Percentiles rank a stretch among this genome's conserved stretches.
These are phyloP conservation scores for Exophiala calicioides DNA, from an alignment of 2,329 filamentous ascomycete genomes.

Conservation along the genomic window DNA sequence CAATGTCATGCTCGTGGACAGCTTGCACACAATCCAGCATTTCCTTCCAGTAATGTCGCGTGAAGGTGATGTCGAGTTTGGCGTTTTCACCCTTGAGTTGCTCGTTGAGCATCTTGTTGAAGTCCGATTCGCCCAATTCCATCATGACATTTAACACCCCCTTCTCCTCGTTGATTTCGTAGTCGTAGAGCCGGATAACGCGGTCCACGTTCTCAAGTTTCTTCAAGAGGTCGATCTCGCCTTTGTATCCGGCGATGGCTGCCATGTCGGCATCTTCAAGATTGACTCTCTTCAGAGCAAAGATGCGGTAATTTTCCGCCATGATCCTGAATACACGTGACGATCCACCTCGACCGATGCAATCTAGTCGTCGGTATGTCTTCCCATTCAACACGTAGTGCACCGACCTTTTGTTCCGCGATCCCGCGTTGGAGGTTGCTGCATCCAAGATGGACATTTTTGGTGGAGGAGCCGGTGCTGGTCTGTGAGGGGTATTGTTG, in stretches of 20 bases:
- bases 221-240: conserved; percentile 87
- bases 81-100: conserved; percentile 71
- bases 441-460: conserved; percentile 97
- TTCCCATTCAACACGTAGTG: conserved; percentile 91
- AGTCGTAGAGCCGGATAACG: conserved; percentile 88
- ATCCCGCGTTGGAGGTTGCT: conserved; percentile 78
- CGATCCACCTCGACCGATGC: conserved; percentile 87
- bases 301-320: conserved; percentile 94
- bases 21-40: conserved; percentile 95
- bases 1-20: conserved; percentile 86
- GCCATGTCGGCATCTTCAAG: conserved; percentile 84
- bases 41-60: conserved; percentile 98
- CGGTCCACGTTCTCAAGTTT: conserved; percentile 82
- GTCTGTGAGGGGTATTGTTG: conserved; percentile 73
- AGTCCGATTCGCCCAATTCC: conserved; percentile 94
- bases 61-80: conserved; percentile 82
- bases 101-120: conserved; percentile 79
- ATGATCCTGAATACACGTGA: conserved; percentile 95
- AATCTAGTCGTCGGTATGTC: conserved; percentile 84
- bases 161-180: conserved; percentile 90
- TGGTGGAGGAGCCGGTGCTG: conserved; percentile 76
- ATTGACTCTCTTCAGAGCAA: conserved; percentile 89
- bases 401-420: conserved; percentile 73
- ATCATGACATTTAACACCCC: conserved; percentile 87
- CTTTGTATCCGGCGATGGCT: conserved; percentile 83